Evolutionary conservation across 1,284 basidiomycete species (phyloP).

Genomic region (Tilletia indica): DNA sequence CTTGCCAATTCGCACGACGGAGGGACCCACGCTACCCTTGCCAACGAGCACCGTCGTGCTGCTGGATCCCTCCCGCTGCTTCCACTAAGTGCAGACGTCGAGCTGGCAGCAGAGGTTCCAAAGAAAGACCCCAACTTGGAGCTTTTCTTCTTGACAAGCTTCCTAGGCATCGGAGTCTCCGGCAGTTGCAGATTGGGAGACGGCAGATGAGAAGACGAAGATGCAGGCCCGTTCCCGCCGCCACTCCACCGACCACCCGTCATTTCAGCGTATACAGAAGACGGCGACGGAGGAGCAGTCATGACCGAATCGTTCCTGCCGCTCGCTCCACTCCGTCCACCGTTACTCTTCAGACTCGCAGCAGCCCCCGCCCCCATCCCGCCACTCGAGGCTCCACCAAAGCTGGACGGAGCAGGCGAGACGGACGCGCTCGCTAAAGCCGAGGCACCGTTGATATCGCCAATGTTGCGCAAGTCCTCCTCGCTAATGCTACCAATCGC

Average conservation of each 20-base stretch:
- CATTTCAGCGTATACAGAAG: too few relatives aligned
- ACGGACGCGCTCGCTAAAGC: not conserved
- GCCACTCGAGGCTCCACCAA: too few relatives aligned
- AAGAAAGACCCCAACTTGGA: conserved; percentile 5
- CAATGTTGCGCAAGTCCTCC: not conserved
- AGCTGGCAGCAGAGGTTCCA: not conserved
- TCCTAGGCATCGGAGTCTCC: not conserved
- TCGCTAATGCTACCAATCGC: not conserved
- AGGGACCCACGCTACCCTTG: not conserved
- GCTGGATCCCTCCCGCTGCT: not conserved
- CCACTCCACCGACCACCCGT: not conserved
- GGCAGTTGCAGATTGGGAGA: not conserved
- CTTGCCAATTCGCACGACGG: not conserved
- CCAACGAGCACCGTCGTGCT: not conserved
- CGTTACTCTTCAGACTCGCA: too few relatives aligned
- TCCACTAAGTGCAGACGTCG: not conserved
- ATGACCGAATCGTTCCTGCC: too few relatives aligned
- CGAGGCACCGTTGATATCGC: not conserved
- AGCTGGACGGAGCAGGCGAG: too few relatives aligned
- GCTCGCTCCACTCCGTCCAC: too few relatives aligned
- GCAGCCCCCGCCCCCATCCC: too few relatives aligned
- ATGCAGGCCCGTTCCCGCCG: not conserved
- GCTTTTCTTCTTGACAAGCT: not conserved
- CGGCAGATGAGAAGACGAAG: not conserved
- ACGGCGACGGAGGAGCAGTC: too few relatives aligned